Base-by-base conservation (phyloP, 164 flowering plant species). In the Sedum album region DNA sequence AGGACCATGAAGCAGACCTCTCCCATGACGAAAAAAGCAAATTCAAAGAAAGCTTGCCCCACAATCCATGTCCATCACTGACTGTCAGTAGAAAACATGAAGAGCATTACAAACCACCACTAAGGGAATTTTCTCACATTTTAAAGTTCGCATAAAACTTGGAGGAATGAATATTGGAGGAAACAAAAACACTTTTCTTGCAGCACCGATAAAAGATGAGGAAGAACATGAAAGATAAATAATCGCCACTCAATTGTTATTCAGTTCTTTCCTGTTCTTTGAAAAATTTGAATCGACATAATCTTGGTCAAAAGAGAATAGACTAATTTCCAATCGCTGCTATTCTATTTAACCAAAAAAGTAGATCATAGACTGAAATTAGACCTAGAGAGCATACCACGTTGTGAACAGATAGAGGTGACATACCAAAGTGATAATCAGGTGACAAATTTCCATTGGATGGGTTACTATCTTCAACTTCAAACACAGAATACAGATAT, bases 1-100 rank as follows among this genome's bases (percentile, higher is more conserved):
- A 68, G 73, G 73, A 75, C 70, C 85, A 73, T 69, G 72, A 80
- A 33, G 74, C 79, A 63, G 82, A 82, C 62, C 79, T 81, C 66
- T 77, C 81, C 90, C 83, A 84, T 49, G 82, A 74, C 20, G 66
- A 42, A 73, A 70, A 82, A 25, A 88, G 82, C 28, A 80, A 73
- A 44, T 84, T 82, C 75, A 88, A 55, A 30, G 84, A 82, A 66
- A 88, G 75, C 74, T 72, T 79, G 2, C 93, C 89, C 79, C 80
- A 84, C 57, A 83, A 72, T 75, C 89, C 82, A 68, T 80, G 83
- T 49, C 81, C 83, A 75, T 66, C 55, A 72, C 73, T 74, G 66
- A 75, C 90, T 85, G 83, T 33, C 61, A 60, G 11, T 35, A 67
- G 60, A 21, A 33, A 48, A 36, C 6, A 5, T 26, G 31, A 13